These are phyloP conservation scores for Spongospora subterranea DNA, from an alignment of 208 protist species.

Conservation along the genomic window DNA sequence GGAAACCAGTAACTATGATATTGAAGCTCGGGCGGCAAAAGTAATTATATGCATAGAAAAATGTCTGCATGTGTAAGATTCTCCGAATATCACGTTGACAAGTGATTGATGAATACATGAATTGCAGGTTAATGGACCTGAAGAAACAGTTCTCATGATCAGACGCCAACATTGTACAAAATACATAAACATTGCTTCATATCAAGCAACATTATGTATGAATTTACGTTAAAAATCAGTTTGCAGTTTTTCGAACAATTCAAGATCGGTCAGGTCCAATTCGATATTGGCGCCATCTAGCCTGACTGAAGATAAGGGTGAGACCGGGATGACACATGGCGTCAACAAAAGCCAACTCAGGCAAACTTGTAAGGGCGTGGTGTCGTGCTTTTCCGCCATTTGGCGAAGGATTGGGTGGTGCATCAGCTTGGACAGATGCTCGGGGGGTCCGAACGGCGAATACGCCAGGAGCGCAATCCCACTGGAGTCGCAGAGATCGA, in stretches of 20 bases:
- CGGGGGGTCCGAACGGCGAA: slow-evolving; percentile 9
- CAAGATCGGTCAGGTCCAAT: slow-evolving; percentile 30
- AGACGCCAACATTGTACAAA: no score
- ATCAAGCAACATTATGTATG: no score
- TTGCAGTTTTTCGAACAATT: slow-evolving; percentile 51
- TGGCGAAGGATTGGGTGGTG: slow-evolving; percentile 30
- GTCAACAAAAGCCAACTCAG: slow-evolving; percentile 31
- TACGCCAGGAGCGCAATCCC: neutral
- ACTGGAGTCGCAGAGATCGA: slow-evolving; percentile 19
- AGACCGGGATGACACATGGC: slow-evolving; percentile 43
- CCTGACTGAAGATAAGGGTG: slow-evolving; percentile 20
- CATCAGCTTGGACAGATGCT: neutral
- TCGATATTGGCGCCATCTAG: slow-evolving; percentile 35
- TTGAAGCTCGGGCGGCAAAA: neutral
- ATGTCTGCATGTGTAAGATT: neutral
- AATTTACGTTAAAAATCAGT: neutral
- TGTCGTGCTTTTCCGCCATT: slow-evolving; percentile 44
- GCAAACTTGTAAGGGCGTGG: slow-evolving; percentile 25
- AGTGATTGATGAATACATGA: neutral
- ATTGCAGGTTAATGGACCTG: no score
- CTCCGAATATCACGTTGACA: neutral
- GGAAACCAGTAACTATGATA: neutral
- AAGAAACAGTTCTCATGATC: no score
- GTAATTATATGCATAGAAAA: neutral
- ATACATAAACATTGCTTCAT: no score